Conservation (phyloP, 2,329 filamentous ascomycete species). For the Neocatenulostroma microsporum region DNA sequence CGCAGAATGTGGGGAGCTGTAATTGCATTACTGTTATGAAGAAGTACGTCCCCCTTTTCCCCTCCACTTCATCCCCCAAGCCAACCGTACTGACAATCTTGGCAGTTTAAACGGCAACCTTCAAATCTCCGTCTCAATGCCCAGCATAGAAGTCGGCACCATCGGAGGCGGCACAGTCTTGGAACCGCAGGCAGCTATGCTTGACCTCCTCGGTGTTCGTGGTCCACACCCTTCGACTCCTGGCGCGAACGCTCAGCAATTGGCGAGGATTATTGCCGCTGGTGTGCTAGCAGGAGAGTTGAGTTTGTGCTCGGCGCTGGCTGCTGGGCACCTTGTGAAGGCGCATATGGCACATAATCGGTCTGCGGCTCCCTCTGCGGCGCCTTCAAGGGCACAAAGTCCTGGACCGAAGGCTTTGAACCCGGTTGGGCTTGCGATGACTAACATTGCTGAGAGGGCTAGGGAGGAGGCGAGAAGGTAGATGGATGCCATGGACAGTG, state of each 20-base stretch:
- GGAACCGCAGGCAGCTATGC: conserved; percentile 91
- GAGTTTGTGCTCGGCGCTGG: conserved; percentile 82
- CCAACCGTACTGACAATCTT: conserved; percentile 9
- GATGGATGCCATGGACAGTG: conserved; percentile 31
- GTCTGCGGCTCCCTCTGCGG: conserved; percentile 61
- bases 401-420: conserved; percentile 22
- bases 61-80: background rate
- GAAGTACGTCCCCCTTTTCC: conserved; percentile 61
- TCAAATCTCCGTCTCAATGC: conserved; percentile 97
- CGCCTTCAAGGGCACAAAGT: conserved; percentile 27
- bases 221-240: conserved; percentile 84
- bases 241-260: conserved; percentile 81
- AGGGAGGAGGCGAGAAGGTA: conserved; percentile 4
- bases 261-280: conserved; percentile 86
- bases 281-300: conserved; percentile 86
- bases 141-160: conserved; percentile 93
- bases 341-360: conserved; percentile 98
- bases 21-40: conserved; percentile 99
- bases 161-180: conserved; percentile 95
- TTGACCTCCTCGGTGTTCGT: conserved; percentile 88
- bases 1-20: conserved; percentile 91
- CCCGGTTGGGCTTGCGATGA: conserved; percentile 32
- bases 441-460: conserved; percentile 18
- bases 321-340: conserved; percentile 81
- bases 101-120: conserved; percentile 74